phyloP scores from a whole-genome alignment of 2,329 filamentous ascomycete genomes.

The Fusarium haematococcum region DNA sequence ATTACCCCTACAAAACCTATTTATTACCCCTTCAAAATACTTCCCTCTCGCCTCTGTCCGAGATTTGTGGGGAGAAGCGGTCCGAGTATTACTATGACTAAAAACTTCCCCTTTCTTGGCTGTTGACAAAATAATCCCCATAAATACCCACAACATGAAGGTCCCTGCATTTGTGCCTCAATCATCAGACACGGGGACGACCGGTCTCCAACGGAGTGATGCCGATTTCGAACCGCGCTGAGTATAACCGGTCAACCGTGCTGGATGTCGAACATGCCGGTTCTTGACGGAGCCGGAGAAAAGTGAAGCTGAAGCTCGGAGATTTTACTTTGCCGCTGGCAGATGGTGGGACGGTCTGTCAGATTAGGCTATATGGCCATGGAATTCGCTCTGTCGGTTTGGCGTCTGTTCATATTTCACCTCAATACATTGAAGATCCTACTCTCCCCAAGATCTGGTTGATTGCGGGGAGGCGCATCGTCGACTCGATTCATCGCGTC shows the following conservation, averaged over 20 bases:
- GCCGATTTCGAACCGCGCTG: not conserved
- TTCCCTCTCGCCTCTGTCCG: not conserved
- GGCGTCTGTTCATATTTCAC: not conserved
- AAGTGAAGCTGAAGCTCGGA: not conserved
- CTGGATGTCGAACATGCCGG: not conserved
- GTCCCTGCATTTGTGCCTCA: slow-evolving; percentile 21
- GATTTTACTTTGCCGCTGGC: not conserved
- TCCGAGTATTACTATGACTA: slow-evolving; percentile 32
- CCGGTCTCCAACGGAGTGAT: not conserved
- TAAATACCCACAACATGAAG: slow-evolving; percentile 19
- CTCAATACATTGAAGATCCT: not conserved
- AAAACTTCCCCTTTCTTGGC: slow-evolving; percentile 18
- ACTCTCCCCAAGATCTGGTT: not conserved
- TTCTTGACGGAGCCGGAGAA: not conserved
- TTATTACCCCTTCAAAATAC: not conserved
- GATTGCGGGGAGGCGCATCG: not conserved
- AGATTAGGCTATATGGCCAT: not conserved
- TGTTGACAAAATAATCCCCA: slow-evolving; percentile 25
- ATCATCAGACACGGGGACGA: slow-evolving; percentile 26
- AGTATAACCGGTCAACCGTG: not conserved
- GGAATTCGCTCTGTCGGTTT: not conserved
- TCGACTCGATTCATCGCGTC: not conserved
- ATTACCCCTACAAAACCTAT: not conserved
- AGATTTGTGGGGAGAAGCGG: slow-evolving; percentile 10
- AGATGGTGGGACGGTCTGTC: not conserved